These are phyloP conservation scores for Cercospora janseana DNA, from an alignment of 2,329 filamentous ascomycete genomes.

Conservation along the genomic window DNA sequence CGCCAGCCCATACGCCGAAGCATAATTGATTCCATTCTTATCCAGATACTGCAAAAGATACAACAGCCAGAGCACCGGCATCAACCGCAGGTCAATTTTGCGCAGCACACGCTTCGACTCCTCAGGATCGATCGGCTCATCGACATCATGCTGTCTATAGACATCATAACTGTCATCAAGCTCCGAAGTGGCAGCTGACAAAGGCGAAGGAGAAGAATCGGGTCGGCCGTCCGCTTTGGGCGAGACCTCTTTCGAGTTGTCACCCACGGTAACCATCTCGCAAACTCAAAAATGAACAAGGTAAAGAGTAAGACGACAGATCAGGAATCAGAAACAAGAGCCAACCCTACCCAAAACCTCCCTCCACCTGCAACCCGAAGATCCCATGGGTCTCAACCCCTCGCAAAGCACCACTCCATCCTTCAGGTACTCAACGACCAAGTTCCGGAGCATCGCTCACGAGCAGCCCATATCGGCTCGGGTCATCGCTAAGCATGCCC, in stretches of 20 bases:
- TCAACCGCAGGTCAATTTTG: conserved; percentile 39
- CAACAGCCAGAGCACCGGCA: conserved; percentile 37
- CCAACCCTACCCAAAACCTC: too few species aligned
- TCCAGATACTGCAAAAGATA: conserved; percentile 45
- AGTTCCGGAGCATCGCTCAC: too few species aligned
- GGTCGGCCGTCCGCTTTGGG: conserved; percentile 3
- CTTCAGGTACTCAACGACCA: too few species aligned
- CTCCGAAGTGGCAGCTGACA: conserved; percentile 23
- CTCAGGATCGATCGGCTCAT: conserved; percentile 22
- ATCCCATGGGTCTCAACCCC: too few species aligned
- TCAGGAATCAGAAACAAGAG: not conserved
- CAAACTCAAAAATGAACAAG: not conserved
- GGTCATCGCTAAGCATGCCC: conserved; percentile 2
- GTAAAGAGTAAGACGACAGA: not conserved
- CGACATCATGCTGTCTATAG: conserved; percentile 30
- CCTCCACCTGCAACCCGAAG: conserved; percentile 7
- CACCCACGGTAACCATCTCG: not conserved
- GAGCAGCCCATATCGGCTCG: conserved; percentile 2
- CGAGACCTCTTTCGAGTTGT: not conserved
- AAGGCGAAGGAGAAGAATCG: conserved; percentile 19
- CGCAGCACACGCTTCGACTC: conserved; percentile 37
- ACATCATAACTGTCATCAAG: conserved; percentile 34
- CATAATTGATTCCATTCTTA: conserved; percentile 45
- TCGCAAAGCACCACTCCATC: too few species aligned
- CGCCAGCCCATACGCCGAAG: conserved; percentile 50